These are phyloP conservation scores for Scytalidium sp. DNA, from an alignment of 2,329 filamentous ascomycete species.

Conservation along the genomic window DNA sequence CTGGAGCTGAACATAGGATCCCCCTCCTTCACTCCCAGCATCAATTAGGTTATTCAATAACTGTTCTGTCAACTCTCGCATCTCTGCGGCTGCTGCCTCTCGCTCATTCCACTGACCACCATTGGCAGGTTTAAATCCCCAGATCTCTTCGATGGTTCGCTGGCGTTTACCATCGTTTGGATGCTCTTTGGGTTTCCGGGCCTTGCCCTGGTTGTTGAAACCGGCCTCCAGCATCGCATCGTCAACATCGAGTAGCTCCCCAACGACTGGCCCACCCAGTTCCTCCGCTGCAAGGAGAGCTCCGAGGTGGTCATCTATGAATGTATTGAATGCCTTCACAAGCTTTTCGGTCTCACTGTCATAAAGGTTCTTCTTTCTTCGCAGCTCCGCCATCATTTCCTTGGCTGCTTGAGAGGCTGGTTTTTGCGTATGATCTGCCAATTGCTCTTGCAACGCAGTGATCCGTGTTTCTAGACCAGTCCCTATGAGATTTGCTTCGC, in stretches of 20 bases:
- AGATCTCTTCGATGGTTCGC: conserved; percentile 62
- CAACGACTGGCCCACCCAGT: conserved; percentile 77
- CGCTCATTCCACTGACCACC: conserved; percentile 35
- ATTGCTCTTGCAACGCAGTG: conserved; percentile 52
- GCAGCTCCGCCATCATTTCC: conserved; percentile 60
- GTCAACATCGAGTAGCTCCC: conserved; percentile 66
- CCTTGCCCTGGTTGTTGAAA: conserved; percentile 58
- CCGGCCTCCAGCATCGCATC: conserved; percentile 56
- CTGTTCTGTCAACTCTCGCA: conserved; percentile 57
- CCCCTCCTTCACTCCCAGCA: conserved; percentile 50
- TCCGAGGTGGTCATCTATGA: conserved; percentile 69
- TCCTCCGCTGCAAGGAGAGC: conserved; percentile 80
- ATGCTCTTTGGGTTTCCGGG: conserved; percentile 43
- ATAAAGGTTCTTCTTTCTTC: conserved; percentile 55
- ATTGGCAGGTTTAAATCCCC: conserved; percentile 35
- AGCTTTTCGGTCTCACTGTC: conserved; percentile 59
- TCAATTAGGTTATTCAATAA: conserved; percentile 57
- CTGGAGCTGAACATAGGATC: conserved; percentile 55
- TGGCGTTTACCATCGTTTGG: conserved; percentile 50
- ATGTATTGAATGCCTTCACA: conserved; percentile 62
- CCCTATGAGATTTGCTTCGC: conserved; percentile 54
- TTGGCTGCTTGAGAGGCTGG: conserved; percentile 58
- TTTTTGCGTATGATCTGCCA: conserved; percentile 55
- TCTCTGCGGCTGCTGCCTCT: conserved; percentile 50
- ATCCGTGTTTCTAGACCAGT: conserved; percentile 56